Evolutionary conservation across 1,284 basidiomycete species (phyloP), one percentile per base, ranked within the genome.

Genomic region (Leccinum pachyderme): DNA sequence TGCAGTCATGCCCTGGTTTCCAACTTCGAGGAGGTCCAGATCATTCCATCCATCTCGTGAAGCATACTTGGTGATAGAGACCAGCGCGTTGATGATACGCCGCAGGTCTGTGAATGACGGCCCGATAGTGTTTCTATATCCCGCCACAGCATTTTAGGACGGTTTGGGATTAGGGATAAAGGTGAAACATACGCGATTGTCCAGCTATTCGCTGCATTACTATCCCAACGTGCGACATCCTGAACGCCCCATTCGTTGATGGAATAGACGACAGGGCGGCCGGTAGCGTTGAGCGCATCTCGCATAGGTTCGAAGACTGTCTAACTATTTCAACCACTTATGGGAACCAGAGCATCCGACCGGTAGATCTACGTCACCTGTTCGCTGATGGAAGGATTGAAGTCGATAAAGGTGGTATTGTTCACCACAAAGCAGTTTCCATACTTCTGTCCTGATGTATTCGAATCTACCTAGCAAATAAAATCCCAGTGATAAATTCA

Each of bases 191-290:
- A 59, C 58, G 78, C 75, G 37, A 80, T 80, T 59, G 77, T 72
- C 77, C 77, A 80, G 56, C 76, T 77, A 57, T 80, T 79, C 33
- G 74, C 77, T n/a, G 78, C 73, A 11, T 61, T 56, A 44, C 72
- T 68, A 2, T 70, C 77, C 79, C 78, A 80, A 33, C 76, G 70
- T 12, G 78, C 78, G 41, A 77, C 77, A 59, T 80, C 68, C 54
- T 71, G 67, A 32, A 79, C 71, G 41, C 78, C 79, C 80, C 81
- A 83, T 62, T 82, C 77, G 52, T 81, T 82, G 28, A 82, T 72
- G 7, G 80, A 78, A 61, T 78, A 84, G 3, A 82, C 69, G 47
- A 83, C 77, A 1, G 75, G 73, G 8, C 77, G 75, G 4, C 73
- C 75, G 0, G 79, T 81, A 0, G 71, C 72, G 8, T 18, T 29